These are phyloP conservation scores for Arachnomyces sp. DNA, from an alignment of 2,329 filamentous ascomycete species.

Conservation along the genomic window DNA sequence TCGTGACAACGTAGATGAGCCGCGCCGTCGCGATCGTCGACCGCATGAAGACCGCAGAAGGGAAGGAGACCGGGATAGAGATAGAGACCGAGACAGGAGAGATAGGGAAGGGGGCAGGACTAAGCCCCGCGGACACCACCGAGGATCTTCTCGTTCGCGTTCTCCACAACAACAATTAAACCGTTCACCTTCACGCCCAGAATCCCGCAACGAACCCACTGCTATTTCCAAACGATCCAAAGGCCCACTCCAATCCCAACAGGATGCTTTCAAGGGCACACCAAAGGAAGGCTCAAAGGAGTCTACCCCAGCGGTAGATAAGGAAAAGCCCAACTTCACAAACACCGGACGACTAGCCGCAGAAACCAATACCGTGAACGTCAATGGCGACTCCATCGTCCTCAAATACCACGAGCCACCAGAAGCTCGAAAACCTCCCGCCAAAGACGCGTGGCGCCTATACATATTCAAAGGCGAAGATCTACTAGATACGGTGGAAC, in stretches of 20 bases:
- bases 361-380: slow-evolving; percentile 72
- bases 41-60: slow-evolving; percentile 15
- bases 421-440: slow-evolving; percentile 80
- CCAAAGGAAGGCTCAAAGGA: slow-evolving; percentile 21
- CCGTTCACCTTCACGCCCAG: slow-evolving; percentile 1
- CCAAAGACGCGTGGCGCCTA: slow-evolving; percentile 74
- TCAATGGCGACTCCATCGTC: slow-evolving; percentile 57
- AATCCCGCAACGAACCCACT: slow-evolving; percentile 21
- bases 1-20: slow-evolving; percentile 18
- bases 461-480: slow-evolving; percentile 86
- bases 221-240: slow-evolving; percentile 25
- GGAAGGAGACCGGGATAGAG: slow-evolving; percentile 17
- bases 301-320: slow-evolving; percentile 43
- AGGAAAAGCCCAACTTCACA: slow-evolving; percentile 82
- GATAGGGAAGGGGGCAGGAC: neutral
- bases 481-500: slow-evolving; percentile 71
- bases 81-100: slow-evolving; percentile 12
- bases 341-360: slow-evolving; percentile 76
- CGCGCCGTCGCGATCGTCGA: slow-evolving; percentile 18
- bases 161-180: slow-evolving; percentile 4
- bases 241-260: slow-evolving; percentile 40
- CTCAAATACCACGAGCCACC: slow-evolving; percentile 95
- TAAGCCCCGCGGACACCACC: neutral
- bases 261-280: slow-evolving; percentile 34
- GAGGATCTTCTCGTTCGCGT: slow-evolving; percentile 1